Evolutionary conservation across 2,329 filamentous ascomycete species (phyloP), one percentile per base, ranked within the genome.

Genomic region (Penicillium nordicum): DNA sequence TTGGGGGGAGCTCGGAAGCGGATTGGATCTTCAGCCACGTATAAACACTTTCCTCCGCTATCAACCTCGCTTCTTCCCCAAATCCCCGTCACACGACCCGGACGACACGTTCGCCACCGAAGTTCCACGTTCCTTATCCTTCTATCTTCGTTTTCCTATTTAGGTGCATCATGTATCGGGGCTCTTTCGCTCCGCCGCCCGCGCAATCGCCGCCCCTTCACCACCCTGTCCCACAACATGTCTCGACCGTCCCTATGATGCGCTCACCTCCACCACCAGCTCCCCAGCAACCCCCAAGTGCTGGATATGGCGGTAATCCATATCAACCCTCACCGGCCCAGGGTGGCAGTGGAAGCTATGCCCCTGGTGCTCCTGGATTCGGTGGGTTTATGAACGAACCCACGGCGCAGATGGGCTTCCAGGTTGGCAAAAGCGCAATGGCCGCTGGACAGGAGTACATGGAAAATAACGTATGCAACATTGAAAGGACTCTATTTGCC

Each of bases 151-250:
- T 47, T 53, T 41, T 21, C 23, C 27, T 43, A 41, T 36, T 57
- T 50, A 59, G 27, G 50, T 55, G 45, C 62, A 68, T 38, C 59
- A 97, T 97, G 93, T 93, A 97, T 79, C 89, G 92, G 74, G 82
- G 88, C 72, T 82, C 85, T 53, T 96, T 94, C 79, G 85, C 86
- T 75, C 89, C 92, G 71, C 80, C 83, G 63, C 85, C 84, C 30
- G 85, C 86, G 58, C 84, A 87, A 67, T 96, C 92, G 72, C 93
- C 92, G 72, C 92, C 93, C 64, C 86, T 97, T 67, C 94, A 97
- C 77, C 94, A 97, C 74, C 94, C 94, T 57, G 92, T 97, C 57
- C 94, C 94, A 60, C 94, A 99, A 77, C 94, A 99, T 82, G 93
- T 97, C 69, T 97, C 94, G 71, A 96, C 92, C 57, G 94, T 99